Evolutionary conservation across 306 rosid species (phyloP), one percentile per base, ranked within the genome.

Genomic region (Amphicarpaea edgeworthii): DNA sequence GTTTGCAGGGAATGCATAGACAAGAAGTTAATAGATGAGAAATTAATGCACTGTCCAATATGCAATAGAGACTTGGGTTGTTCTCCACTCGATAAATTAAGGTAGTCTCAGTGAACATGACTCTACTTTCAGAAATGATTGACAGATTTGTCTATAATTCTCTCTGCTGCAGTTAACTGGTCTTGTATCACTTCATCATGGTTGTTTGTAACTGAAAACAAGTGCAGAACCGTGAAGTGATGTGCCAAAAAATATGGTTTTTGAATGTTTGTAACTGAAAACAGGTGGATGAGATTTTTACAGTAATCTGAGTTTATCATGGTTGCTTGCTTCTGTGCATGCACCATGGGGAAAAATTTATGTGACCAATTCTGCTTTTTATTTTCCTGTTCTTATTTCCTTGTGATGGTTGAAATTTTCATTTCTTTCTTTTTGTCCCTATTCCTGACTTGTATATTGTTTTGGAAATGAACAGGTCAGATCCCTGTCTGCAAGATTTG

Each of bases 1-100:
- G 97, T 92, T 84, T 92, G 97, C 88, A 87, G 84, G 91, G 72
- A 75, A 38, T 92, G 97, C 86, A 86, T 92, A 76, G 42, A 77
- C 19, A 71, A 81, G 63, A 90, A 88, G 85, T 61, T 92, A 50
- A 68, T 16, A 15, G 85, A 85, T 21, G 88, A 85, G 66, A 37
- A 70, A 11, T 23, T 76, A 37, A 34, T 42, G 23, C 60, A 46
- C 49, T 92, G 97, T 77, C 96, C 97, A 6, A 69, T 47, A 20
- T 92, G 97, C 88, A 77, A 90, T 10, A 32, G 23, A 32, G 28
- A 89, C 68, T 81, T 90, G 73, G 96, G 97, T 45, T 72, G 81
- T 68, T 49, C 63, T 68, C 97, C 97, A 7, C 51, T 80, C 30
- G 94, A 89, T 7, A 91, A 81, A 68, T 73, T 88, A 70, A 89